phyloP scores from a whole-genome alignment of 306 rosid species.

The Trifolium fragiferum region DNA sequence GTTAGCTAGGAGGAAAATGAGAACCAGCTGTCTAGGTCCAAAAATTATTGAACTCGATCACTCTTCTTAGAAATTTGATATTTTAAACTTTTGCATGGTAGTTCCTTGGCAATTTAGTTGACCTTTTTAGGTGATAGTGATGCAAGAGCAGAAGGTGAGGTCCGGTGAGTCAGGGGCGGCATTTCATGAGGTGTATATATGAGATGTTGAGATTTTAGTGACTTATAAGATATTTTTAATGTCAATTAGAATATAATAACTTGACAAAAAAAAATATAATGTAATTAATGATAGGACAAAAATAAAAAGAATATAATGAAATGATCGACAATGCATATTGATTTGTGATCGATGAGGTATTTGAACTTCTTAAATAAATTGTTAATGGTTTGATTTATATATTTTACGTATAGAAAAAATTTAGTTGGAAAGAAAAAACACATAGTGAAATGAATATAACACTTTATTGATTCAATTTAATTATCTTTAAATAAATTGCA shows the following conservation, averaged over 20 bases:
- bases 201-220: background rate
- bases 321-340: too few relatives aligned
- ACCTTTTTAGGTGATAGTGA: slow-evolving; percentile 31
- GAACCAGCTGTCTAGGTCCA: slow-evolving; percentile 30
- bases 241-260: background rate
- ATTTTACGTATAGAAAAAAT: too few relatives aligned
- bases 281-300: too few relatives aligned
- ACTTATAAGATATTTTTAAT: background rate
- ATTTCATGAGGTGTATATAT: background rate
- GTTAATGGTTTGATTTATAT: too few relatives aligned
- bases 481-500: too few relatives aligned
- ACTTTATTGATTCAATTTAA: too few relatives aligned
- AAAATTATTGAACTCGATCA: slow-evolving; percentile 5
- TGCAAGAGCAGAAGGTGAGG: slow-evolving; percentile 2
- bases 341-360: too few relatives aligned
- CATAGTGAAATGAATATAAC: too few relatives aligned
- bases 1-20: slow-evolving; percentile 6
- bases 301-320: too few relatives aligned
- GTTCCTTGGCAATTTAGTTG: slow-evolving; percentile 6
- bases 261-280: too few relatives aligned
- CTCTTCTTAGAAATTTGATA: slow-evolving; percentile 13
- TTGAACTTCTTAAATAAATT: too few relatives aligned
- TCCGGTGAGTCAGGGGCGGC: background rate
- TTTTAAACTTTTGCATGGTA: slow-evolving; percentile 23
- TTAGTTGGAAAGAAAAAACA: too few relatives aligned